These are phyloP conservation scores for Fallopia convolvulus DNA, from an alignment of 148 eudicot genomes.

Conservation along the genomic window DNA sequence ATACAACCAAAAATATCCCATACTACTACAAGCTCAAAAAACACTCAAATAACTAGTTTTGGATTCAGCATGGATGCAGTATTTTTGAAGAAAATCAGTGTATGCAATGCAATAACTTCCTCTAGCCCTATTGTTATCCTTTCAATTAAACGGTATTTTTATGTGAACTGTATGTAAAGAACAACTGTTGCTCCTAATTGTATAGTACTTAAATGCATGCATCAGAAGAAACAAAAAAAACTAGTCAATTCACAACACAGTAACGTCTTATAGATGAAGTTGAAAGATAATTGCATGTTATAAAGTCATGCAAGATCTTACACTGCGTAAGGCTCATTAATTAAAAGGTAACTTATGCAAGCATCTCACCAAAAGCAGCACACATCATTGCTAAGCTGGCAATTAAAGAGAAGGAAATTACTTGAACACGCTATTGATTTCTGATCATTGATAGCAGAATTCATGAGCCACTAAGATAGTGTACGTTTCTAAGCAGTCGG, in stretches of 20 bases:
- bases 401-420: neutral
- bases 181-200: neutral
- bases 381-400: slow-evolving; percentile 7
- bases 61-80: neutral
- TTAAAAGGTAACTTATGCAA: neutral
- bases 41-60: neutral
- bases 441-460: neutral
- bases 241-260: neutral
- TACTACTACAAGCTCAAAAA: neutral
- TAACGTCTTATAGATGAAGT: neutral
- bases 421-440: neutral
- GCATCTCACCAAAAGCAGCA: neutral
- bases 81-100: neutral
- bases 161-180: neutral
- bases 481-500: slow-evolving; percentile 39
- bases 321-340: neutral
- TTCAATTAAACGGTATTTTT: neutral
- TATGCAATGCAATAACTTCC: neutral
- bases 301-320: neutral
- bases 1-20: too few relatives aligned
- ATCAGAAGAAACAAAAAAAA: neutral
- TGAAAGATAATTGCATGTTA: neutral
- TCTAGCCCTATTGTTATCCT: neutral
- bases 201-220: neutral
- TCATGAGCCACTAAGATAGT: neutral